Evolutionary conservation across 192 early-diverging fungal genomes (phyloP).

Genomic region (Coemansia erecta): DNA sequence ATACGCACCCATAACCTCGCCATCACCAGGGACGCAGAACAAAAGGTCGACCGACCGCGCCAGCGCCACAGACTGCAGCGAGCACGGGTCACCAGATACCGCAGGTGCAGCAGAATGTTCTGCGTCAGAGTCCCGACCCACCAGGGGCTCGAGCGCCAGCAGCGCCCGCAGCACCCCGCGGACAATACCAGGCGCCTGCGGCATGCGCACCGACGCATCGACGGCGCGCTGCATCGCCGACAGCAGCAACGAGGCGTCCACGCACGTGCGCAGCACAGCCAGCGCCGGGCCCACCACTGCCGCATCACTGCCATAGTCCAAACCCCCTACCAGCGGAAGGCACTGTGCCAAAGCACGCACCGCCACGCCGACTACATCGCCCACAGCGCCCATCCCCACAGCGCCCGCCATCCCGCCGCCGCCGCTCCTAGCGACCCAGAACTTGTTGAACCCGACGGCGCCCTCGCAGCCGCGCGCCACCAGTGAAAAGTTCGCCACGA

Average conservation of each 20-base stretch:
- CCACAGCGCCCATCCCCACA: constrained; percentile 21
- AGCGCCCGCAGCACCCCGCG: constrained; percentile 5
- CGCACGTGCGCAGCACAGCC: constrained; percentile 24
- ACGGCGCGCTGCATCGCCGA: constrained; percentile 16
- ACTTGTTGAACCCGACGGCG: constrained; percentile 12
- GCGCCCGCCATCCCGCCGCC: constrained; percentile 22
- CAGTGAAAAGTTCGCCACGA: constrained; percentile 34
- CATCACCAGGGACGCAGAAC: background rate
- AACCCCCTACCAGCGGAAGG: background rate
- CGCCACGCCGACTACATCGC: constrained; percentile 13
- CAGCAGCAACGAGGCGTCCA: constrained; percentile 14
- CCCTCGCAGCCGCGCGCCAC: constrained; percentile 1
- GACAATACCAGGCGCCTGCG: constrained; percentile 10
- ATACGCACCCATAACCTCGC: too few relatives aligned
- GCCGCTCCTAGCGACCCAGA: constrained; percentile 49
- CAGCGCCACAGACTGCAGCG: background rate
- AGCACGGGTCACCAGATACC: constrained; percentile 10
- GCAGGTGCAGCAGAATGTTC: too few relatives aligned
- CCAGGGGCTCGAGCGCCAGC: background rate
- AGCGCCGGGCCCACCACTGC: constrained; percentile 4
- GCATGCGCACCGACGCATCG: constrained; percentile 6
- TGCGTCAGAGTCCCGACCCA: too few relatives aligned
- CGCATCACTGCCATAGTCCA: background rate
- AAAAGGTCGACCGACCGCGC: background rate
- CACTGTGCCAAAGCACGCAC: constrained; percentile 3